Conservation (phyloP, 225 moss, liverwort and hornwort genomes). For the Polytrichum formosum region DNA sequence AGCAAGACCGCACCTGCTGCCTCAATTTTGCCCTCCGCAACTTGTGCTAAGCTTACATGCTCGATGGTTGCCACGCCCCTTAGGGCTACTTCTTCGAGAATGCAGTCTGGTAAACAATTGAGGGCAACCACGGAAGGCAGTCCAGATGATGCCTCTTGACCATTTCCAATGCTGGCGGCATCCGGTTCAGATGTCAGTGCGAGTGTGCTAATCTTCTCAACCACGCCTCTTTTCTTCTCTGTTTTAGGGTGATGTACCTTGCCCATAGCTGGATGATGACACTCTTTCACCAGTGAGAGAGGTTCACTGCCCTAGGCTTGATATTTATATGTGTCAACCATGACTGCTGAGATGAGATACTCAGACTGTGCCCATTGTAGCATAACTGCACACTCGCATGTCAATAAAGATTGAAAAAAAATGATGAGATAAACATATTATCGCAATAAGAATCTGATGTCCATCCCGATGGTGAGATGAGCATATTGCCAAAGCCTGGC, state of each 20-base stretch:
- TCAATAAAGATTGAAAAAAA: neutral
- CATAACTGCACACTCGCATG: too few relatives aligned
- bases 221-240: slow-evolving; percentile 24
- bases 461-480: neutral
- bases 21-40: slow-evolving; percentile 93
- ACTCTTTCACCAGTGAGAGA: neutral
- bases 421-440: too few relatives aligned
- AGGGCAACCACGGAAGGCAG: slow-evolving; percentile 82
- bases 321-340: neutral
- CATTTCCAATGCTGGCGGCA: slow-evolving; percentile 12
- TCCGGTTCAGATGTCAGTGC: neutral
- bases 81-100: slow-evolving; percentile 60
- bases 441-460: neutral
- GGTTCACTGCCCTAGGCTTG: slow-evolving; percentile 18
- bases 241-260: slow-evolving; percentile 28
- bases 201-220: slow-evolving; percentile 11
- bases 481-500: neutral
- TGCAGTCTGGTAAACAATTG: slow-evolving; percentile 84
- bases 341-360: neutral
- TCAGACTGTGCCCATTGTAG: neutral
- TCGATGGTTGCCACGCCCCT: slow-evolving; percentile 78
- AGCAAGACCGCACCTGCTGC: slow-evolving; percentile 85
- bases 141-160: slow-evolving; percentile 14
- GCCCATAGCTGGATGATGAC: slow-evolving; percentile 28
- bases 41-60: slow-evolving; percentile 80